These are phyloP conservation scores for Aspergillus flavus DNA, from an alignment of 2,329 filamentous ascomycete genomes.

Conservation along the genomic window DNA sequence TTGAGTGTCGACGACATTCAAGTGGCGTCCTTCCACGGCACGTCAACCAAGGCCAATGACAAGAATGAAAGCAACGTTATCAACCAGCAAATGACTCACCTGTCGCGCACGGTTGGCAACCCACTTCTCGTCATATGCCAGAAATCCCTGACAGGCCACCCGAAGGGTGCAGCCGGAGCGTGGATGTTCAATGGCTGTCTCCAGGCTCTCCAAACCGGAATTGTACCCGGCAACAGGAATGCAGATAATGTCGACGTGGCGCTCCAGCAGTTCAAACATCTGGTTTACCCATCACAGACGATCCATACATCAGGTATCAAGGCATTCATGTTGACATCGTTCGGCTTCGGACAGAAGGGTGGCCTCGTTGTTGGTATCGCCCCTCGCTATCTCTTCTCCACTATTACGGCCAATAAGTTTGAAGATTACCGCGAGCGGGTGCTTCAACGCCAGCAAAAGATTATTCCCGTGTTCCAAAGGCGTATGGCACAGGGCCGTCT, in stretches of 20 bases:
- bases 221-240: slow-evolving; percentile 94
- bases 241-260: slow-evolving; percentile 82
- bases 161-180: slow-evolving; percentile 95
- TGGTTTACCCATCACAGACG: slow-evolving; percentile 91
- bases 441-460: not conserved
- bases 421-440: not conserved
- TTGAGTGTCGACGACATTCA: slow-evolving; percentile 94
- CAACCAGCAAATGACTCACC: slow-evolving; percentile 91
- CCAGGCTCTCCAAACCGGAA: slow-evolving; percentile 85
- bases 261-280: slow-evolving; percentile 55
- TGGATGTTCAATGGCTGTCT: slow-evolving; percentile 99
- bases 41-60: slow-evolving; percentile 97
- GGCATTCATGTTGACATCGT: slow-evolving; percentile 97
- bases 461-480: not conserved
- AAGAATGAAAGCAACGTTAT: slow-evolving; percentile 99
- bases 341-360: slow-evolving; percentile 99
- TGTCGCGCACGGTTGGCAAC: slow-evolving; percentile 95
- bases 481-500: not conserved
- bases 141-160: slow-evolving; percentile 95
- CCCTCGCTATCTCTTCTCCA: not conserved
- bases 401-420: not conserved
- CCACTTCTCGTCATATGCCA: slow-evolving; percentile 95
- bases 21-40: slow-evolving; percentile 98
- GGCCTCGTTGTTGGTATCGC: not conserved
- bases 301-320: slow-evolving; percentile 98